A percentile compares a stretch with the other conserved stretches of the same genome.
These are phyloP conservation scores for Prunus yedoensis DNA, from an alignment of 331 rosid species.

Conservation along the genomic window DNA sequence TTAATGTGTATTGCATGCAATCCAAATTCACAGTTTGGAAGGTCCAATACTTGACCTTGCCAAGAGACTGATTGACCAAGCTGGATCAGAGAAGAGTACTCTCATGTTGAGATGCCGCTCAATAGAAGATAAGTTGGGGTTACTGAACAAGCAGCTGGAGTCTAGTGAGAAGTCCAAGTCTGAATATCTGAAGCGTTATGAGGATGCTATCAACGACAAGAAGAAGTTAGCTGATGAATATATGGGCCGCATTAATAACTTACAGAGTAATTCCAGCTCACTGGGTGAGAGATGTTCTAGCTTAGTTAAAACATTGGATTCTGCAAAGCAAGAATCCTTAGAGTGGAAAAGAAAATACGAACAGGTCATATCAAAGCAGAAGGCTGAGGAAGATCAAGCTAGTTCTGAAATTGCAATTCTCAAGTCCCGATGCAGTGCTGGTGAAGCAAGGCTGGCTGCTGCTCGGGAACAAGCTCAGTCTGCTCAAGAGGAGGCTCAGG, in stretches of 20 bases:
- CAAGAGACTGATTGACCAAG: conserved; percentile 73
- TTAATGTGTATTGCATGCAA: conserved; percentile 9
- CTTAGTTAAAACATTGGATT: conserved; percentile 64
- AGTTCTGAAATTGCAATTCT: conserved; percentile 78
- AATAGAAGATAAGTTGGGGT: conserved; percentile 65
- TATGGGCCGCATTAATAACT: conserved; percentile 68
- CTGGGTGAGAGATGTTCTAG: conserved; percentile 67
- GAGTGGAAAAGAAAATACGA: conserved; percentile 91
- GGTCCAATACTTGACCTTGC: conserved; percentile 77
- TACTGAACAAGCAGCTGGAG: conserved; percentile 78
- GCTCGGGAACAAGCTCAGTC: conserved; percentile 88
- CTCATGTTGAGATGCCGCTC: conserved; percentile 63
- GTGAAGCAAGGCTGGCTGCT: conserved; percentile 92
- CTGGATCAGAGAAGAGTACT: conserved; percentile 75
- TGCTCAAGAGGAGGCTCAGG: conserved; percentile 94
- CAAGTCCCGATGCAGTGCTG: conserved; percentile 80
- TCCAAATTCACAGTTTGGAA: conserved; percentile 61
- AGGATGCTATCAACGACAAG: conserved; percentile 83
- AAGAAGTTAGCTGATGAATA: conserved; percentile 81
- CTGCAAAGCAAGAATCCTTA: conserved; percentile 66
- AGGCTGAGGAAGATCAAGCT: conserved; percentile 82
- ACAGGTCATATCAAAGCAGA: conserved; percentile 62
- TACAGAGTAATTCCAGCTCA: conserved; percentile 72
- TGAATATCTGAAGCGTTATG: conserved; percentile 75
- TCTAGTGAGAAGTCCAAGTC: conserved; percentile 72